Evolutionary conservation across 2,329 filamentous ascomycete genomes (phyloP).

Genomic region (Trichophyton simii): DNA sequence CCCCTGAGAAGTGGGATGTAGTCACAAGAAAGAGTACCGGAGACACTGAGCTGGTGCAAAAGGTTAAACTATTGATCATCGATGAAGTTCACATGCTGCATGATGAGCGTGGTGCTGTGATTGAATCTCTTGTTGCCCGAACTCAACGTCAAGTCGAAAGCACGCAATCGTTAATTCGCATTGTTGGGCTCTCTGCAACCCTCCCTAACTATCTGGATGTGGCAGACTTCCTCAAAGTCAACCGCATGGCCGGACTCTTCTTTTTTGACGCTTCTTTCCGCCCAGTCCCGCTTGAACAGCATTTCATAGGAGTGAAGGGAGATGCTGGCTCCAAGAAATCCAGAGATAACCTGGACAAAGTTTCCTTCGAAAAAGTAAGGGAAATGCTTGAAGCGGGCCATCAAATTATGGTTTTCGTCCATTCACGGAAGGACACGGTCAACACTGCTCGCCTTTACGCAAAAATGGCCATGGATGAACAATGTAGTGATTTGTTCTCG

Average conservation of each 20-base stretch:
- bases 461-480: constrained; percentile 73
- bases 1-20: constrained; percentile 98
- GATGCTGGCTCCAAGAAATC: constrained; percentile 59
- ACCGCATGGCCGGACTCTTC: constrained; percentile 81
- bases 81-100: constrained; percentile 99
- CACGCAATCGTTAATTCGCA: constrained; percentile 91
- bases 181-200: constrained; percentile 88
- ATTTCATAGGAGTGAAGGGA: constrained; percentile 83
- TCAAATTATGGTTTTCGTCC: constrained; percentile 98
- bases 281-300: constrained; percentile 89
- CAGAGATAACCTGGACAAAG: constrained; percentile 75
- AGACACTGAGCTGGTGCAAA: constrained; percentile 94
- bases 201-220: constrained; percentile 95
- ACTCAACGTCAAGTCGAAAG: constrained; percentile 96
- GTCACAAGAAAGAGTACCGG: constrained; percentile 94
- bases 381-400: constrained; percentile 88
- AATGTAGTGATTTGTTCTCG: constrained; percentile 70
- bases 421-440: constrained; percentile 88
- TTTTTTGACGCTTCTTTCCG: constrained; percentile 96
- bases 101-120: constrained; percentile 87
- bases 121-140: constrained; percentile 88
- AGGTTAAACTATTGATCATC: constrained; percentile 89
- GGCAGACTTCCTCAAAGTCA: constrained; percentile 92
- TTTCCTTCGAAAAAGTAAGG: constrained; percentile 85
- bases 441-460: constrained; percentile 74